Percentiles rank a stretch among this genome's conserved stretches.
Conservation (phyloP, 192 early-diverging fungal species). For the Entomortierella parvispora region DNA sequence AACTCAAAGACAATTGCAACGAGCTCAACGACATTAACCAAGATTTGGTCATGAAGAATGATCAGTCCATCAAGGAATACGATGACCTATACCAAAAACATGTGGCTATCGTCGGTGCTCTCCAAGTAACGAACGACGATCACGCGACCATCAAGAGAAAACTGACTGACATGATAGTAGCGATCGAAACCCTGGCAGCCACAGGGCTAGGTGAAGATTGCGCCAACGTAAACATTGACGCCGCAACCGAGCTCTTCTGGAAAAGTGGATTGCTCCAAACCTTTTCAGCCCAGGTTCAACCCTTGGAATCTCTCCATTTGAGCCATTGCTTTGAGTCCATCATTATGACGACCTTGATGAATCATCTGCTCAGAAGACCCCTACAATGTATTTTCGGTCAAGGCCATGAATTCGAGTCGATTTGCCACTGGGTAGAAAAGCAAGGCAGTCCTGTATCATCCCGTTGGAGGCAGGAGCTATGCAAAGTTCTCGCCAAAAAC, state of each 20-base stretch:
- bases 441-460: constrained; percentile 7
- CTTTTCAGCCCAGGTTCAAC: background rate
- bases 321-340: constrained; percentile 2
- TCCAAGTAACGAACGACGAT: constrained; percentile 15
- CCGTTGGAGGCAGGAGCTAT: constrained; percentile 20
- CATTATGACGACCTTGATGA: background rate
- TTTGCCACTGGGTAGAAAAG: constrained; percentile 3
- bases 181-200: constrained; percentile 14
- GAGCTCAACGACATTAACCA: background rate
- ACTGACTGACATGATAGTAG: background rate
- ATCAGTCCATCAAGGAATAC: background rate
- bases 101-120: constrained; percentile 7
- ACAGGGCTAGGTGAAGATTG: constrained; percentile 5
- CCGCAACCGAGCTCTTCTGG: constrained; percentile 5
- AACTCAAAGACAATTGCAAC: background rate
- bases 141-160: constrained; percentile 8
- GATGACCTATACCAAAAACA: constrained; percentile 6
- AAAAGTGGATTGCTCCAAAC: background rate
- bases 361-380: constrained; percentile 2
- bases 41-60: background rate
- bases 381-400: constrained; percentile 12
- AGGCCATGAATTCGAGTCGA: constrained; percentile 1
- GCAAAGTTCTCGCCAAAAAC: constrained; percentile 8
- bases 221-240: constrained; percentile 7
- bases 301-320: constrained; percentile 10